These are phyloP conservation scores for Jatropha multifida DNA, from an alignment of 441 rosid species.

Conservation along the genomic window DNA sequence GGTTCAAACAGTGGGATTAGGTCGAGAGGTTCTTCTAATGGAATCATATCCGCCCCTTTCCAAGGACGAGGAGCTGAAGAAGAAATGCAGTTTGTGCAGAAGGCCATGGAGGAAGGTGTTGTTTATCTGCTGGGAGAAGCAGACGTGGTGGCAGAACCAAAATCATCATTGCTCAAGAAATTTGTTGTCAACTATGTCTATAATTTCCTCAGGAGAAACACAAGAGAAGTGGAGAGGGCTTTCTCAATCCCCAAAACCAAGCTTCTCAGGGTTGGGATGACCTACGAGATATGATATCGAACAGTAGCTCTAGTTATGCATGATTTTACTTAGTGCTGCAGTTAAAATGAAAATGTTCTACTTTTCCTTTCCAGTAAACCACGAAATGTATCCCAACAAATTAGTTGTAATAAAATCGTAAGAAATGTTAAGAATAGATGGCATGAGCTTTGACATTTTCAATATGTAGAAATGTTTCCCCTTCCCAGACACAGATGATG, in stretches of 20 bases:
- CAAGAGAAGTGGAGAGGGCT: constrained; percentile 52
- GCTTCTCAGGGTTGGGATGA: constrained; percentile 83
- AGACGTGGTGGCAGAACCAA: constrained; percentile 50
- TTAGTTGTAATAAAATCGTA: neutral
- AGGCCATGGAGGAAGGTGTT: constrained; percentile 57
- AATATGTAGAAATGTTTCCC: neutral
- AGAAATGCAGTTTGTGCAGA: constrained; percentile 56
- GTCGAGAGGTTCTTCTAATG: constrained; percentile 25
- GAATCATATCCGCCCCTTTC: constrained; percentile 25
- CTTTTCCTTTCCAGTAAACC: neutral
- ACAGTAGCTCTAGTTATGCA: neutral
- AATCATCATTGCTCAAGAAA: constrained; percentile 66
- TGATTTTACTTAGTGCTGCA: neutral
- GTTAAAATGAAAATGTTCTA: neutral
- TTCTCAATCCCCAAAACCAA: constrained; percentile 54
- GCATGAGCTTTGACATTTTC: neutral
- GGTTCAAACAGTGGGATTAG: constrained; percentile 23
- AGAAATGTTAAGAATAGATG: neutral
- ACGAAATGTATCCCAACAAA: neutral
- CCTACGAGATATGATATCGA: constrained; percentile 54
- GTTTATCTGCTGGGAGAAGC: constrained; percentile 50
- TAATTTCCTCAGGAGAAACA: constrained; percentile 61
- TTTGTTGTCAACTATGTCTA: constrained; percentile 56
- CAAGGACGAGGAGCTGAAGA: constrained; percentile 37
- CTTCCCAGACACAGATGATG: neutral